Evolutionary conservation across 768 basidiomycete species (phyloP).

Genomic region (Kwoniella sp.): DNA sequence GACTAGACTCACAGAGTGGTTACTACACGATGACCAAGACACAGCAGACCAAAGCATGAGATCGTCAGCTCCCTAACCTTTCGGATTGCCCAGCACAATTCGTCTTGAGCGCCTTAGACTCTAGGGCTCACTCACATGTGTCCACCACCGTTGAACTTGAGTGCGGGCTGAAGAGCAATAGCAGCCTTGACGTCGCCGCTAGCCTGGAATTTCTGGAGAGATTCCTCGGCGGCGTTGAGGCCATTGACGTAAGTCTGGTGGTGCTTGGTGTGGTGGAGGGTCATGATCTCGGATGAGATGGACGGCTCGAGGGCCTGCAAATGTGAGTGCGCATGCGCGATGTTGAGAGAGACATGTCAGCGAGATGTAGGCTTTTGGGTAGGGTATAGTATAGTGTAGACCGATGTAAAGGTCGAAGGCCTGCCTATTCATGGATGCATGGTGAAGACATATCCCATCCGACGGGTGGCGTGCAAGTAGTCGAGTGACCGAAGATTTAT

Average conservation of each 20-base stretch:
- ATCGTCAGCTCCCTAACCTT: background rate
- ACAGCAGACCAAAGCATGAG: background rate
- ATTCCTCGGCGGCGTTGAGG: slow-evolving; percentile 83
- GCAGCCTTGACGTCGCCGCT: slow-evolving; percentile 68
- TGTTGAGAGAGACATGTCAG: background rate
- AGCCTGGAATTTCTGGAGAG: slow-evolving; percentile 62
- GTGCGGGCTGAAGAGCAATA: slow-evolving; percentile 83
- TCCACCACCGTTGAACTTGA: slow-evolving; percentile 98
- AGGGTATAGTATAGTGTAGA: too few species aligned
- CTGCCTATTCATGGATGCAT: too few species aligned
- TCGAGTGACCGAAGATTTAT: background rate
- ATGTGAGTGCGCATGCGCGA: too few species aligned
- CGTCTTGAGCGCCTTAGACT: too few species aligned
- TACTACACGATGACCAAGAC: slow-evolving; percentile 60
- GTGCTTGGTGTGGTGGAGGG: slow-evolving; percentile 90
- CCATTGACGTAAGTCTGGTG: slow-evolving; percentile 93
- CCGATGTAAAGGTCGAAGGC: too few species aligned
- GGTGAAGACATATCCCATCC: too few species aligned
- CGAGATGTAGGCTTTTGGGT: too few species aligned
- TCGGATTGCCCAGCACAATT: too few species aligned
- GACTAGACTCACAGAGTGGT: slow-evolving; percentile 45
- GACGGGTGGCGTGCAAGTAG: too few species aligned
- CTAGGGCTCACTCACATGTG: slow-evolving; percentile 52
- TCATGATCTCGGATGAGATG: slow-evolving; percentile 90
- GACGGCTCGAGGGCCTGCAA: slow-evolving; percentile 82